Conservation (phyloP, 2,329 filamentous ascomycete genomes). For the Beauveria caledonica region DNA sequence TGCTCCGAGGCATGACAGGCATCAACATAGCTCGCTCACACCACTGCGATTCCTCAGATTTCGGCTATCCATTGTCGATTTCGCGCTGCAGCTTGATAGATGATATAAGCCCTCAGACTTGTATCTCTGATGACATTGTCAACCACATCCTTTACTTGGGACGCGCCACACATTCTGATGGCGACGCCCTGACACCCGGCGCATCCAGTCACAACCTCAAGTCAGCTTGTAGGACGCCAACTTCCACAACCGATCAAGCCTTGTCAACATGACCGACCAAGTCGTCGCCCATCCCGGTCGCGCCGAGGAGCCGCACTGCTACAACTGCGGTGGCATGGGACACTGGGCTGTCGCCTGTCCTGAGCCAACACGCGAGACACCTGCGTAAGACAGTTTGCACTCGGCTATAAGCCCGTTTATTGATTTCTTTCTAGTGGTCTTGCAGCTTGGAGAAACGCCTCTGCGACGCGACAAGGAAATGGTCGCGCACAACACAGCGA, state of each 20-base stretch:
- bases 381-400: slow-evolving; percentile 35
- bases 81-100: background rate
- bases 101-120: background rate
- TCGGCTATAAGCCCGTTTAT: slow-evolving; percentile 7
- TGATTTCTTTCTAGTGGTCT: slow-evolving; percentile 23
- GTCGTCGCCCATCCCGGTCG: slow-evolving; percentile 21
- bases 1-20: background rate
- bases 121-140: background rate
- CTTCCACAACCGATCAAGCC: background rate
- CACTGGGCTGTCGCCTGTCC: slow-evolving; percentile 48
- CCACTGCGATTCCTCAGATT: background rate
- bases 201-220: background rate
- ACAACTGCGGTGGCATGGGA: slow-evolving; percentile 43
- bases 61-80: background rate
- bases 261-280: slow-evolving; percentile 23
- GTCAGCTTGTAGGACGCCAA: background rate
- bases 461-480: slow-evolving; percentile 19
- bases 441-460: slow-evolving; percentile 28
- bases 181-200: background rate
- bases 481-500: slow-evolving; percentile 22
- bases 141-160: background rate
- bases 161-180: background rate
- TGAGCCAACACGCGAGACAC: slow-evolving; percentile 37
- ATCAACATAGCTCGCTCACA: background rate
- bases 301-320: slow-evolving; percentile 36